Conservation (phyloP, 352 stramenopile genomes). For the Pythium dissimile region DNA sequence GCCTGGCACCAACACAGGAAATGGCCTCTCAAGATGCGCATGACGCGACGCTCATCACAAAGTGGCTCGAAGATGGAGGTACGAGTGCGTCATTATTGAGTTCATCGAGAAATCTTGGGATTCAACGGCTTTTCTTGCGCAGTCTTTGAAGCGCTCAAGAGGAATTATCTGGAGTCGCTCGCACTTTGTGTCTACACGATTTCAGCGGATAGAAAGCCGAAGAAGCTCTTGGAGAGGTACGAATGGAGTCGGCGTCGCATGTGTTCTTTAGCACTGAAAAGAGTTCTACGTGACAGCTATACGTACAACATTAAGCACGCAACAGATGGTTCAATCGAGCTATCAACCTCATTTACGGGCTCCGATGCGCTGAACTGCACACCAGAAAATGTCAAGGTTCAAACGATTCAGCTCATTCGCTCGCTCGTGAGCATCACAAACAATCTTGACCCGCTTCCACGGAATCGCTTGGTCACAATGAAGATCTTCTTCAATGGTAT, state of each 20-base stretch:
- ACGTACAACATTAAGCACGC: conserved; percentile 34
- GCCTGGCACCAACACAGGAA: conserved; percentile 28
- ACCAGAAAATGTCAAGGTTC: conserved; percentile 36
- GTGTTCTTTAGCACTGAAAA: neutral
- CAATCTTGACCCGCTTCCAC: conserved; percentile 32
- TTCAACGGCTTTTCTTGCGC: neutral
- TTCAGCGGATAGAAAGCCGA: conserved; percentile 16
- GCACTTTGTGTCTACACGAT: conserved; percentile 35
- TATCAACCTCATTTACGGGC: conserved; percentile 33
- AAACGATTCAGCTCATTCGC: conserved; percentile 42
- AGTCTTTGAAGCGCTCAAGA: conserved; percentile 39
- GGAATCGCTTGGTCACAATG: conserved; percentile 38
- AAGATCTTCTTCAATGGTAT: conserved; percentile 39
- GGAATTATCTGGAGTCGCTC: conserved; percentile 34
- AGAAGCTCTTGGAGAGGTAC: conserved; percentile 35
- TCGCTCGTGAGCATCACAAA: conserved; percentile 44
- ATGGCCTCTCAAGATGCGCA: conserved; percentile 13
- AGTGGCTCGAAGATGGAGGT: conserved; percentile 44
- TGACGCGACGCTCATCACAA: conserved; percentile 28
- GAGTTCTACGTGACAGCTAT: conserved; percentile 34
- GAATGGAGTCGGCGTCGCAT: neutral
- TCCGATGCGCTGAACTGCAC: conserved; percentile 21
- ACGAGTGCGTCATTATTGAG: neutral
- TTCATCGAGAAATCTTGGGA: neutral
- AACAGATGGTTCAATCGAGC: conserved; percentile 9